Conservation (phyloP, 192 early-diverging fungal genomes). For the Coemansia sp. region DNA sequence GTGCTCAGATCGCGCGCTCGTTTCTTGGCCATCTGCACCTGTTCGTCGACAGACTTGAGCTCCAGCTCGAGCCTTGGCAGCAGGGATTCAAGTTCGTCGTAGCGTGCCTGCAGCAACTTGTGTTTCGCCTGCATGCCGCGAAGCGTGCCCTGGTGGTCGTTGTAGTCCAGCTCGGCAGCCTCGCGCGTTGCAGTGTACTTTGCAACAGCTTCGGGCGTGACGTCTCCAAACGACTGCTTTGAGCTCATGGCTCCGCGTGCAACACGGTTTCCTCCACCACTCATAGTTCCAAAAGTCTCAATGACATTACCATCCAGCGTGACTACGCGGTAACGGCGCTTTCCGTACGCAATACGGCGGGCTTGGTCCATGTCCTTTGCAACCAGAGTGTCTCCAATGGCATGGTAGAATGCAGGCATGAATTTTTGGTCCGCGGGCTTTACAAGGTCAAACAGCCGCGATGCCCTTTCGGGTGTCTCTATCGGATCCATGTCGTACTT, state of each 20-base stretch:
- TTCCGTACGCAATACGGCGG: slow-evolving; percentile 85
- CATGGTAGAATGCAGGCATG: slow-evolving; percentile 82
- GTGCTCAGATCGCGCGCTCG: slow-evolving; percentile 56
- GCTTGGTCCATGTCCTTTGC: slow-evolving; percentile 80
- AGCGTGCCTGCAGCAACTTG: slow-evolving; percentile 54
- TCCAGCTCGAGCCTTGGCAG: slow-evolving; percentile 75
- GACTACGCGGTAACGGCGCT: slow-evolving; percentile 84
- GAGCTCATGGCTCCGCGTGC: slow-evolving; percentile 89
- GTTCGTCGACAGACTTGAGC: slow-evolving; percentile 62
- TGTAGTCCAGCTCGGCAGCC: slow-evolving; percentile 57
- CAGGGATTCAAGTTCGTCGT: slow-evolving; percentile 61
- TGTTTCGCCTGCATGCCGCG: slow-evolving; percentile 30
- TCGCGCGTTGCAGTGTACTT: slow-evolving; percentile 62
- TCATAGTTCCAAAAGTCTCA: slow-evolving; percentile 90
- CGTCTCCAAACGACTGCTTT: slow-evolving; percentile 60
- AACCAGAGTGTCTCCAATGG: slow-evolving; percentile 83
- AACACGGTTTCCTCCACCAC: slow-evolving; percentile 79
- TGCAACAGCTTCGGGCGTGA: slow-evolving; percentile 57
- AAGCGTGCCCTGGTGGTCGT: slow-evolving; percentile 48
- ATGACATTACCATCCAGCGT: slow-evolving; percentile 91
- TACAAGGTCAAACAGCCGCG: slow-evolving; percentile 89
- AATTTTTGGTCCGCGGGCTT: slow-evolving; percentile 72
- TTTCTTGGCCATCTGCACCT: slow-evolving; percentile 67
- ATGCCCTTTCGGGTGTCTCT: slow-evolving; percentile 73
- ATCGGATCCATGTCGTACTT: slow-evolving; percentile 55